Evolutionary conservation across 1,139 yeast species (phyloP), one percentile per base, ranked within the genome.

Genomic region (Magnusiomyces suaveolens): DNA sequence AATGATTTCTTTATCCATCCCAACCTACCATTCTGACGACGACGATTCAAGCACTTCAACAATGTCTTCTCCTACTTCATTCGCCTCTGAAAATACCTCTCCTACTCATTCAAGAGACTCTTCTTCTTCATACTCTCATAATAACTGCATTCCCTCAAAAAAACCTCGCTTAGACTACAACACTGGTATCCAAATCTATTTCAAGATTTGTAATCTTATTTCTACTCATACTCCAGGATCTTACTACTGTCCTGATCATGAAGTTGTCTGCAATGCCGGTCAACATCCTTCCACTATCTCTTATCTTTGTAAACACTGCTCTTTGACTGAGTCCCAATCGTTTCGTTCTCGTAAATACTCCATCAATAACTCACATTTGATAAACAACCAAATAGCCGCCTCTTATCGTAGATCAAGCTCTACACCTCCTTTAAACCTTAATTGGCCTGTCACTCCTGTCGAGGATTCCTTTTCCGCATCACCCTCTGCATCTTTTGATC

Each of bases 161-260:
- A 8, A 38, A 6, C 16, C 43, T 38, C 16, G 43, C 4, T 16
- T 38, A 4, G 43, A 38, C 43, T 38, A 38, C 20, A 38, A 38
- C 18, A 16, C n/a, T 16, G 43, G 43, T 6, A 10, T 38, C 43
- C 24, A n/a, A 3, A 25, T 25, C 8, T 53, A 41, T 39, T 47
- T 44, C 21, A 20, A 20, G 20, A 54, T 54, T 25, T 43, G 48
- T 16, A 18, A 26, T 8, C 38, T 36, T 2, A 51, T 54, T 16
- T 20, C 43, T 20, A 38, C 44, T 6, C 32, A 48, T 32, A 54
- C 54, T 14, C 56, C 56, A 20, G 56, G 56, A 36, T 50, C 54
- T 6, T 54, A 26, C 24, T 54, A 46, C 43, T 54, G 56, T 26
- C 51, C 26, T 23, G 54, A 51, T 21, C 54, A 51, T 38, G 54